Percentiles rank a stretch among this genome's conserved stretches.
Conservation (phyloP, 2,329 filamentous ascomycete genomes). For the Pochonia chlamydosporia region DNA sequence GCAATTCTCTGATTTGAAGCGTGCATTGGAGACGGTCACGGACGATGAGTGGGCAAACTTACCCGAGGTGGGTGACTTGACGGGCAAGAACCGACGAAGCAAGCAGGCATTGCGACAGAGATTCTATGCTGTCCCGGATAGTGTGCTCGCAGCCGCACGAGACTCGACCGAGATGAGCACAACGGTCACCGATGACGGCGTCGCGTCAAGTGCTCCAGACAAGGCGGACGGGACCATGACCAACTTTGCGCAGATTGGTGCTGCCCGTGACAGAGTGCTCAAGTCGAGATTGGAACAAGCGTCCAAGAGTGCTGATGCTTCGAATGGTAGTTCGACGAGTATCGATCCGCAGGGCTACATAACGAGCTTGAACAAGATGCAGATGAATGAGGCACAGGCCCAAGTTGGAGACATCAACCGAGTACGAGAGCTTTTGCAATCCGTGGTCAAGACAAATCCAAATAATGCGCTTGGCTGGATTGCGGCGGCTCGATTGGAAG, state of each 20-base stretch:
- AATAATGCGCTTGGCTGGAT: slow-evolving; percentile 95
- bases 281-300: slow-evolving; percentile 92
- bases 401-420: slow-evolving; percentile 94
- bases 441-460: slow-evolving; percentile 94
- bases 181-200: slow-evolving; percentile 77
- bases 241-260: slow-evolving; percentile 96
- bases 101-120: slow-evolving; percentile 77
- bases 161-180: slow-evolving; percentile 79
- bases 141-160: slow-evolving; percentile 81
- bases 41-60: slow-evolving; percentile 96
- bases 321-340: slow-evolving; percentile 76
- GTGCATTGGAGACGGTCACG: slow-evolving; percentile 78
- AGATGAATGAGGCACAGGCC: slow-evolving; percentile 71
- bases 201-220: slow-evolving; percentile 30
- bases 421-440: slow-evolving; percentile 86
- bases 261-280: slow-evolving; percentile 90
- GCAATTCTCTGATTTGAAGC: slow-evolving; percentile 93
- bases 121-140: slow-evolving; percentile 96
- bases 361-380: slow-evolving; percentile 79
- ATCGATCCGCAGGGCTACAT: slow-evolving; percentile 96
- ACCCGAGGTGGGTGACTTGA: slow-evolving; percentile 93
- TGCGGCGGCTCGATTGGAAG: slow-evolving; percentile 85
- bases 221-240: slow-evolving; percentile 84
- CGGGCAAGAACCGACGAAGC: slow-evolving; percentile 82
- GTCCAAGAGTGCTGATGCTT: slow-evolving; percentile 60